Evolutionary conservation across 352 stramenopile species (phyloP), one percentile per base, ranked within the genome.

Genomic region (Phytophthora fragariae): DNA sequence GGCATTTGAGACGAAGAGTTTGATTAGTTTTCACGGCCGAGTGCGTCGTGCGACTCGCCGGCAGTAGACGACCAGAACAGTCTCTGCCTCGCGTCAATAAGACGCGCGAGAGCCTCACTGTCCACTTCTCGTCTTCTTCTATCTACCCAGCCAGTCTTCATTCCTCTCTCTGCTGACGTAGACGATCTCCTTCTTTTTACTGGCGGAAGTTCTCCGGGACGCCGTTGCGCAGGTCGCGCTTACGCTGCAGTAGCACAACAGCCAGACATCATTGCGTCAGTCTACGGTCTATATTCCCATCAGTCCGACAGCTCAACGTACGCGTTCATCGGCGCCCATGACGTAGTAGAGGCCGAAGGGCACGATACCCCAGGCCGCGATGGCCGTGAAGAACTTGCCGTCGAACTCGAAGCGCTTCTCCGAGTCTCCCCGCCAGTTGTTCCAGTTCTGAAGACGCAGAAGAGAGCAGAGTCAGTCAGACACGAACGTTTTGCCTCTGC

Each of bases 371-470:
- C 84, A 93, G 33, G 72, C 79, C 5, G 70, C 58, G 1, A 91
- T 49, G 5, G 74, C 73, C 65, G 70, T 81, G 74, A 92, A 94
- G 79, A 94, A 93, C 15, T 84, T 11, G 49, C 61, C 59, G 72
- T 94, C 74, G 35, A 94, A 92, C 72, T 88, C 83, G 79, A 94
- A 94, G 60, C 87, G 87, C 76, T 91, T 91, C 75, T 94, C 87
- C 70, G 87, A 92, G 78, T 94, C 87, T 57, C 87, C 87, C 68
- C 87, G 85, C 87, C 87, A 94, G 77, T 94, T 94, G 81, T 92
- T 93, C 82, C 88, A 94, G 79, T 91, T 94, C 87, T 94, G 59
- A 44, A 66, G 47, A 17, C 57, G 7, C 37, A 61, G 17, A 64
- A 55, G 19, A 47, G 31, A 12, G 15, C 19, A 6, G 55, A 19